A percentile compares a stretch with the other conserved stretches of the same genome.
These are phyloP conservation scores for Starmerella geochares DNA, from an alignment of 805 yeast genomes.

Conservation along the genomic window DNA sequence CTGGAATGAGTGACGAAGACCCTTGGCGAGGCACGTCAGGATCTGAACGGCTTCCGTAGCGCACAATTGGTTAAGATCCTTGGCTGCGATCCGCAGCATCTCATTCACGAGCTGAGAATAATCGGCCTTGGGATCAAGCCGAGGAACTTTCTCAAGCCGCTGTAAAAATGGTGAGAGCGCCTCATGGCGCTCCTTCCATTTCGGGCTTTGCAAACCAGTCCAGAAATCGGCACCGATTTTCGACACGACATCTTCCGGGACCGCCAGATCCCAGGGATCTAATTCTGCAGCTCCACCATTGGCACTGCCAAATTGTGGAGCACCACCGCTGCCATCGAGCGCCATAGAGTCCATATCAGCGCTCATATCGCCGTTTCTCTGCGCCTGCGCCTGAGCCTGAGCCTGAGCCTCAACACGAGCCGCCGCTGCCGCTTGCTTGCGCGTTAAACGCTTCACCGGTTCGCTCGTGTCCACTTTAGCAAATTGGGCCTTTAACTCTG, in stretches of 20 bases:
- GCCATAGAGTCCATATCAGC: background rate
- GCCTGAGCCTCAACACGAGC: no score
- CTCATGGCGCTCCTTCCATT: conserved; percentile 91
- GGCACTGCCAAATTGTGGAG: conserved; percentile 1
- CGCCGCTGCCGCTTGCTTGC: conserved; percentile 11
- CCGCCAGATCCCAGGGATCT: conserved; percentile 57
- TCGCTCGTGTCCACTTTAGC: conserved; percentile 35
- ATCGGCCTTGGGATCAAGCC: conserved; percentile 49
- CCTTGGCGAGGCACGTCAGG: conserved; percentile 50
- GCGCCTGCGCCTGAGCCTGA: background rate
- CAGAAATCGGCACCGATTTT: conserved; percentile 57
- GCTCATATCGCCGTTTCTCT: conserved; percentile 1
- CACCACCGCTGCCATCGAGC: conserved; percentile 7
- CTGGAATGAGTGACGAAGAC: conserved; percentile 45
- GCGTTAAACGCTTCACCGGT: conserved; percentile 15
- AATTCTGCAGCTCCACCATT: conserved; percentile 39
- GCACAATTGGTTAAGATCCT: conserved; percentile 82
- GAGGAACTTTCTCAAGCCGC: conserved; percentile 36
- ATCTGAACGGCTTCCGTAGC: conserved; percentile 69
- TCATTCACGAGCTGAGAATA: conserved; percentile 52
- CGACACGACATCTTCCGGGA: conserved; percentile 55
- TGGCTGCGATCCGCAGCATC: conserved; percentile 55
- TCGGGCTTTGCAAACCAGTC: conserved; percentile 45
- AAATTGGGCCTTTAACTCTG: conserved; percentile 64
- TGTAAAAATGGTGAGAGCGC: conserved; percentile 50